Conservation (phyloP, 192 early-diverging fungal species). For the Coemansia reversa region DNA sequence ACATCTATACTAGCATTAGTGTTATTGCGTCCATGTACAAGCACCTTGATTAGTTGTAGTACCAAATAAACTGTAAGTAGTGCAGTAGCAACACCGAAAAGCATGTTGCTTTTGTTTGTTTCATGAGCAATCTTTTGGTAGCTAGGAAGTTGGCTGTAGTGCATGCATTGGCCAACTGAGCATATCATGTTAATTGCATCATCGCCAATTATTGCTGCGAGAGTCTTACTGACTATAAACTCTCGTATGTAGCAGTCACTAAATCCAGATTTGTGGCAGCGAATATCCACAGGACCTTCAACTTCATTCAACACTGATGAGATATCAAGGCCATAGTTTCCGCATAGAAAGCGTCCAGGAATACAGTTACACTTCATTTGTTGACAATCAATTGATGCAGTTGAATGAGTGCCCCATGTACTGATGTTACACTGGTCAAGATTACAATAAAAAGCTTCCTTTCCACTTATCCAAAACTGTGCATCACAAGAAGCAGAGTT, state of each 20-base stretch:
- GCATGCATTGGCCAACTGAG: constrained; percentile 81
- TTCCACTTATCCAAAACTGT: constrained; percentile 84
- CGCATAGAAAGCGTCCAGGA: constrained; percentile 78
- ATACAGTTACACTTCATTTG: constrained; percentile 81
- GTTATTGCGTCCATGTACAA: constrained; percentile 14
- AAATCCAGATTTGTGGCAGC: constrained; percentile 68
- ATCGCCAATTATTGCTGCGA: constrained; percentile 74
- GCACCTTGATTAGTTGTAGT: constrained; percentile 29
- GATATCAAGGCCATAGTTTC: constrained; percentile 79
- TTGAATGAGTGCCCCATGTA: constrained; percentile 42
- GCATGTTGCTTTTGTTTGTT: constrained; percentile 39
- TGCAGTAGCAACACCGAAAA: constrained; percentile 33
- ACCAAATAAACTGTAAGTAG: constrained; percentile 46
- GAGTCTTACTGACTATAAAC: constrained; percentile 29
- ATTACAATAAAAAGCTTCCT: constrained; percentile 90
- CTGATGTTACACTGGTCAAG: constrained; percentile 71
- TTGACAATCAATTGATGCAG: constrained; percentile 64
- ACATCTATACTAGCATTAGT: neutral
- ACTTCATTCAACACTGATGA: constrained; percentile 78
- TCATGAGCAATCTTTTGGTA: constrained; percentile 47
- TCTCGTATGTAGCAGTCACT: constrained; percentile 81
- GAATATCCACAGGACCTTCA: constrained; percentile 74
- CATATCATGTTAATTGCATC: constrained; percentile 77
- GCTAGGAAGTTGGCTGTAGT: constrained; percentile 83
- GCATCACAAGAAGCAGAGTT: constrained; percentile 64